A percentile compares a stretch with the other conserved stretches of the same genome.
These are phyloP conservation scores for Neurospora intermedia DNA, from an alignment of 495 filamentous ascomycete genomes.

Conservation along the genomic window DNA sequence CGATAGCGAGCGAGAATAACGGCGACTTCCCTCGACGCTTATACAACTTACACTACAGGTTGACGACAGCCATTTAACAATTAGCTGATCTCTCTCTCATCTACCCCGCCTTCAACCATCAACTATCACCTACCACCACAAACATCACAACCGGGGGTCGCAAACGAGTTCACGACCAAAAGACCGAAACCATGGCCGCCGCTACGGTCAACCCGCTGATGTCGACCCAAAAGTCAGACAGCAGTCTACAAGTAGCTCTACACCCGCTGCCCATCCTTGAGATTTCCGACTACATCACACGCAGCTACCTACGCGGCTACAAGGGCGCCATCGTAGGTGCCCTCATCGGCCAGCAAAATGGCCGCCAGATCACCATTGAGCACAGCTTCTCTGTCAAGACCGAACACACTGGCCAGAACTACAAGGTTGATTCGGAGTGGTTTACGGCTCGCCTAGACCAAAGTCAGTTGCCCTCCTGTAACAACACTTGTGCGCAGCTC, in stretches of 20 bases:
- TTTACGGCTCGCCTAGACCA: slow-evolving; percentile 73
- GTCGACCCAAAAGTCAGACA: slow-evolving; percentile 50
- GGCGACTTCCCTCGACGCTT: neutral
- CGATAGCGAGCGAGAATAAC: neutral
- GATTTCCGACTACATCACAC: slow-evolving; percentile 91
- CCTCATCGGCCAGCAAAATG: slow-evolving; percentile 81
- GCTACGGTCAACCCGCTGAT: slow-evolving; percentile 20
- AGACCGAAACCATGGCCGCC: slow-evolving; percentile 7
- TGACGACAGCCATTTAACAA: neutral
- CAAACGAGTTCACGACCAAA: neutral
- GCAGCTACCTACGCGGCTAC: slow-evolving; percentile 68
- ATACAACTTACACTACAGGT: neutral
- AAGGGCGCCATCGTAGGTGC: slow-evolving; percentile 73
- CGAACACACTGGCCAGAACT: slow-evolving; percentile 36
- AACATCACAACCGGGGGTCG: neutral
- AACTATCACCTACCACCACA: neutral
- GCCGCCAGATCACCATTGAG: slow-evolving; percentile 81
- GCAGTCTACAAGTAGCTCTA: slow-evolving; percentile 70
- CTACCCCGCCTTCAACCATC: neutral
- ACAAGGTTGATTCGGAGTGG: slow-evolving; percentile 55
- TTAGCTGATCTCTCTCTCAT: neutral
- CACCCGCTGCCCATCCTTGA: slow-evolving; percentile 93
- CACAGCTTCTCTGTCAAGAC: slow-evolving; percentile 78
- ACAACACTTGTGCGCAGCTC: neutral
- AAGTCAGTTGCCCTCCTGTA: slow-evolving; percentile 43